phyloP scores from a whole-genome alignment of 148 eudicot species.

The Amaranthus hypochondriacus region DNA sequence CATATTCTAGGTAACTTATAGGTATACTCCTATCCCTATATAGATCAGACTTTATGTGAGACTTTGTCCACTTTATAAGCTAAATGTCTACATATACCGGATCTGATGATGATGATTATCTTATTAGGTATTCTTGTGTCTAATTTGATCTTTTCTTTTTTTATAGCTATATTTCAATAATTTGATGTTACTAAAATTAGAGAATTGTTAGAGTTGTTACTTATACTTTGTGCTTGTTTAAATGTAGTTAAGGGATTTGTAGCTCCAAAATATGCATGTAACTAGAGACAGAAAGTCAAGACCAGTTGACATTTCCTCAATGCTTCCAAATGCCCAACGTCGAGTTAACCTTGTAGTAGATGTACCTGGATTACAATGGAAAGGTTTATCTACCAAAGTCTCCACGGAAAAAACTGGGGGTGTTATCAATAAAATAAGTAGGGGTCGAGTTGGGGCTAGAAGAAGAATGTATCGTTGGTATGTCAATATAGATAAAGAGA shows the following conservation, averaged over 20 bases:
- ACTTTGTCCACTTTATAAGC: too few relatives aligned
- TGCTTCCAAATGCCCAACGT: constrained; percentile 22
- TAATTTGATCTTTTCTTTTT: background rate
- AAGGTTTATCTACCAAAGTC: constrained; percentile 6
- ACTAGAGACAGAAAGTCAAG: constrained; percentile 27
- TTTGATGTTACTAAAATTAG: background rate
- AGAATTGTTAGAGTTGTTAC: background rate
- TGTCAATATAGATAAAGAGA: constrained; percentile 15
- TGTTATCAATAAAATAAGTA: background rate
- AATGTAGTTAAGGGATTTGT: background rate
- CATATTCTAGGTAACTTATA: too few relatives aligned
- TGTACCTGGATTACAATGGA: constrained; percentile 24
- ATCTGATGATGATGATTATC: too few relatives aligned
- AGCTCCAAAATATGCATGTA: constrained; percentile 21
- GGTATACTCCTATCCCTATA: too few relatives aligned
- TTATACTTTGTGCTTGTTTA: background rate
- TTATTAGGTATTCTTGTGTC: too few relatives aligned
- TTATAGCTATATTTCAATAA: background rate
- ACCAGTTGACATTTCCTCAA: constrained; percentile 23
- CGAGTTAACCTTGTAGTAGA: constrained; percentile 27
- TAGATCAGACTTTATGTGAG: too few relatives aligned
- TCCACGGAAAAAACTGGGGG: constrained; percentile 7
- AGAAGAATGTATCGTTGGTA: constrained; percentile 9
- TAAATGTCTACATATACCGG: too few relatives aligned
- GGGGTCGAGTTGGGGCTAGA: background rate